Percentiles rank a stretch among this genome's conserved stretches.
Conservation (phyloP, 768 basidiomycete genomes). For the Tulasnella sp. region DNA sequence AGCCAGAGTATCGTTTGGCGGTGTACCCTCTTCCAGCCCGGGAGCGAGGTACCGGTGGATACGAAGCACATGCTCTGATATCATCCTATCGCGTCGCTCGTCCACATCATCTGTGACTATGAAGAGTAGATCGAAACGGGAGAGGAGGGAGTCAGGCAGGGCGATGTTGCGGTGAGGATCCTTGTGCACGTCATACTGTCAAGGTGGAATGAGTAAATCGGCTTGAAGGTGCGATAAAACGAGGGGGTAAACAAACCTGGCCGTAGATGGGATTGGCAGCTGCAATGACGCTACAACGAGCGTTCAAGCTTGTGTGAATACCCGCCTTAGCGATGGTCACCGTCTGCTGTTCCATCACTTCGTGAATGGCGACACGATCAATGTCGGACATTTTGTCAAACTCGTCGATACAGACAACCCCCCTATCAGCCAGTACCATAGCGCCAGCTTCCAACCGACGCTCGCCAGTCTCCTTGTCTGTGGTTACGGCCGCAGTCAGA, state of each 20-base stretch:
- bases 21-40: constrained; percentile 93
- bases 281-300: constrained; percentile 94
- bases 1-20: constrained; percentile 77
- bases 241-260: constrained; percentile 51
- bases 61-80: constrained; percentile 95
- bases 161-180: constrained; percentile 99
- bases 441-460: constrained; percentile 95
- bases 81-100: constrained; percentile 85
- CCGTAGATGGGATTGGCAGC: constrained; percentile 99
- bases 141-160: constrained; percentile 92
- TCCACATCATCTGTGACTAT: constrained; percentile 98
- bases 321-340: constrained; percentile 99
- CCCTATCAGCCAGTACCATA: constrained; percentile 98
- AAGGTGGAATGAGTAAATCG: constrained; percentile 24
- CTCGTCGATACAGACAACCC: constrained; percentile 98
- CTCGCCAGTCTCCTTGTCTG: constrained; percentile 96
- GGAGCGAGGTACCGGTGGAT: constrained; percentile 97
- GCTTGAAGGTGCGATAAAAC: neutral
- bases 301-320: constrained; percentile 97
- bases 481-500: constrained; percentile 97
- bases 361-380: constrained; percentile 97
- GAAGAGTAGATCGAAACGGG: constrained; percentile 97
- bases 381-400: constrained; percentile 99
- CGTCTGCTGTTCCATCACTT: constrained; percentile 99
- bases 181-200: constrained; percentile 96